These are phyloP conservation scores for Aureobasidium sp. DNA, from an alignment of 2,329 filamentous ascomycete genomes.

Conservation along the genomic window DNA sequence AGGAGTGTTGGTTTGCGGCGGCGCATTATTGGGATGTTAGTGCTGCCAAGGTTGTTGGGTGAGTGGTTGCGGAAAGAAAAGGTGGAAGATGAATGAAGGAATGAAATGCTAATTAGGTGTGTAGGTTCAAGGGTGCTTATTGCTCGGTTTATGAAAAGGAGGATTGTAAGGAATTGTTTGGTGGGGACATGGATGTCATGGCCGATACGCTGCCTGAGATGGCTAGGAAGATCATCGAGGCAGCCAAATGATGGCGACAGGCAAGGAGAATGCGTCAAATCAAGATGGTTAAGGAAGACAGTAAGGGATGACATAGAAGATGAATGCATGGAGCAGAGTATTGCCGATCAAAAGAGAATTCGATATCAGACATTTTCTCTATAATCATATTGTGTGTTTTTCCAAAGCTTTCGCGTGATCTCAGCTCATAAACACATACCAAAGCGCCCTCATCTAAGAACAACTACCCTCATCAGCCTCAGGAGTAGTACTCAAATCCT, in stretches of 20 bases:
- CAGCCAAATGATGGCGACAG: background rate
- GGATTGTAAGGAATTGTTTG: slow-evolving; percentile 44
- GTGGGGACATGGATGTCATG: slow-evolving; percentile 44
- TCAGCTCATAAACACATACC: no score
- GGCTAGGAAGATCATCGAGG: slow-evolving; percentile 35
- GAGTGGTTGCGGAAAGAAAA: background rate
- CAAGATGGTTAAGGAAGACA: no score
- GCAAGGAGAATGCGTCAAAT: no score
- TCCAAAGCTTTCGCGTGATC: no score
- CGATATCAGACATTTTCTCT: no score
- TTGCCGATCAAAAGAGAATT: no score
- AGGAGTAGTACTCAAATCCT: slow-evolving; percentile 27
- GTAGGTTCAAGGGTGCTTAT: slow-evolving; percentile 46
- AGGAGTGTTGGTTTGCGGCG: slow-evolving; percentile 50
- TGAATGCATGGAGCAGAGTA: no score
- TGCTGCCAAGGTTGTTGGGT: slow-evolving; percentile 36
- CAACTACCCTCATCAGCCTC: slow-evolving; percentile 12
- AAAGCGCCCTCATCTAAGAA: no score
- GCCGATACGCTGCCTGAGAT: slow-evolving; percentile 42
- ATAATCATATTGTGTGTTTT: no score
- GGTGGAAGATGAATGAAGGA: background rate
- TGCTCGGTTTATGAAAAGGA: slow-evolving; percentile 49
- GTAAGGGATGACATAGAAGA: no score
- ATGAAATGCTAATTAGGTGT: background rate
- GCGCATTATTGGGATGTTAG: slow-evolving; percentile 56